Evolutionary conservation across 2,329 filamentous ascomycete genomes (phyloP).

Genomic region (Fusarium succisae): DNA sequence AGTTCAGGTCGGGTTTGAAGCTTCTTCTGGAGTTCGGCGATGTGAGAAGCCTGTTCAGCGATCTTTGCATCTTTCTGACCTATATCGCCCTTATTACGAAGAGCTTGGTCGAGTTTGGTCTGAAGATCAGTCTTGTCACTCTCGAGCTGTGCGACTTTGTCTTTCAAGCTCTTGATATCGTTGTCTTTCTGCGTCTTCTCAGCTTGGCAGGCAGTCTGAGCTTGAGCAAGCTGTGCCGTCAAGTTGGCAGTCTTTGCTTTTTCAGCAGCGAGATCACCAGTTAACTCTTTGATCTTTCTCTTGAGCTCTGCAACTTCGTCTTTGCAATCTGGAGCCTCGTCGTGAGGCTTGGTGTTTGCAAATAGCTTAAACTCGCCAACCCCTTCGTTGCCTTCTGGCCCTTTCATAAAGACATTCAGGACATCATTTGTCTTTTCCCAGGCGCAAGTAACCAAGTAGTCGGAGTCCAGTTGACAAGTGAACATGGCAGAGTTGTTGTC

Average conservation of each 20-base stretch:
- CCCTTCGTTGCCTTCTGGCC: neutral
- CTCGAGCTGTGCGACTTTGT: neutral
- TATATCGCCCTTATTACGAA: accelerated
- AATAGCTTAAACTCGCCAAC: constrained; percentile 7
- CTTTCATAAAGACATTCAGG: neutral
- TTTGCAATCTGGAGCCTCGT: neutral
- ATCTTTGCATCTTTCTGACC: neutral
- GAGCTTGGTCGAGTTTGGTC: neutral
- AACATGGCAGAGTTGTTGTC: neutral
- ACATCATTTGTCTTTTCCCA: constrained; percentile 13
- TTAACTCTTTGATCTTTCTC: neutral
- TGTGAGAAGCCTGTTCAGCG: neutral
- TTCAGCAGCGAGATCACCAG: neutral
- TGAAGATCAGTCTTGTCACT: neutral
- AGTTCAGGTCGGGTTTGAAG: neutral
- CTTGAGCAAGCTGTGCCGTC: neutral
- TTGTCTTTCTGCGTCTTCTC: neutral
- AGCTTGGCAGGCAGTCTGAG: neutral
- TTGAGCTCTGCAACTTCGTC: neutral
- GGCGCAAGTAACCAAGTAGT: constrained; percentile 17
- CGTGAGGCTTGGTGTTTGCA: constrained; percentile 9
- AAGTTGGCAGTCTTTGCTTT: neutral
- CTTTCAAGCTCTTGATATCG: neutral
- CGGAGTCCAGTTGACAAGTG: constrained; percentile 4
- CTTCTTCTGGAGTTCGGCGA: neutral